Base-by-base conservation (phyloP, 306 rosid genomes). In the Sesbania bispinosa region DNA sequence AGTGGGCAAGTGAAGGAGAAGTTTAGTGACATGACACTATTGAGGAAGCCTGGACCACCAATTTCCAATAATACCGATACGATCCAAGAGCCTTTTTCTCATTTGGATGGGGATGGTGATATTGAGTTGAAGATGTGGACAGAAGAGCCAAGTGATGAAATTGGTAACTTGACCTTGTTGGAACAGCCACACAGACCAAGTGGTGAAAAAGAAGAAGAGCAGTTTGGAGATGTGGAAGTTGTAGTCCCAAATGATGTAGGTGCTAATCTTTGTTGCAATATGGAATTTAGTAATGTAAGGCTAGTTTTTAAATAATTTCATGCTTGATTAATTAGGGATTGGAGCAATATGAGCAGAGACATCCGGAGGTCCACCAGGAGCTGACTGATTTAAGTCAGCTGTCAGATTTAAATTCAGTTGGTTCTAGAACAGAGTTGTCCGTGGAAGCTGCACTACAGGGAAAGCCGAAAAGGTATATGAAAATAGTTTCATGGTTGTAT, bases 1-100 rank as follows among this genome's bases (percentile, higher is more conserved):
- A 59, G 65, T 65, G 80, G 33, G 54, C 83, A 51, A 10, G 77
- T 66, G 26, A 85, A 86, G 80, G 96, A 85, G 18, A 80, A 46
- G 75, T 95, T 91, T 78, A 86, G 90, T 73, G 88, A 91, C 63
- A 91, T 95, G 96, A 82, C 88, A 0, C 69, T 95, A 11, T 86
- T 95, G 85, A 86, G 88, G 68, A 95, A 95, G 85, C 99, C 97
- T 0, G 90, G 79, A 65, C 84, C 77, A 3, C 19, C 71, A 16
- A 75, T 60, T 71, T 64, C 67, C 15, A 50, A 85, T 50, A 62
- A 39, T 74, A 26, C 21, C 18, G 83, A 69, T 55, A 10, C 42
- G 30, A 54, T 69, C 43, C 73, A 59, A 78, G 88, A 77, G 69
- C 20, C 80, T 57, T 45, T 75, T 29, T 47, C 76, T 70, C 41